Evolutionary conservation across 495 filamentous ascomycete genomes (phyloP), one percentile per base, ranked within the genome.

Genomic region (Penicillium mononematosum): DNA sequence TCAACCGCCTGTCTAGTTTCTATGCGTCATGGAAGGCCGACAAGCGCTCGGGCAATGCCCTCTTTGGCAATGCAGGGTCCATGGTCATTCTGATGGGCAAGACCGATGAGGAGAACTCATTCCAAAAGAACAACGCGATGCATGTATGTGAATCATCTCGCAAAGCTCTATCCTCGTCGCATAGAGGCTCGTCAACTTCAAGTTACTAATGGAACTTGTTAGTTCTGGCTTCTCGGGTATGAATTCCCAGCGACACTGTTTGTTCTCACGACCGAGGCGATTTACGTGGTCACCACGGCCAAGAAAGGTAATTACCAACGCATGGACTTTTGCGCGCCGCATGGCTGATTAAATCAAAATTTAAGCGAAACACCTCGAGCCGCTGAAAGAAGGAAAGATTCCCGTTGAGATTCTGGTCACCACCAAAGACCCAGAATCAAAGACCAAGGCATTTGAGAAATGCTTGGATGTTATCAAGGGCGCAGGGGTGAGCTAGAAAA

Each of bases 141-240:
- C 92, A 97, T 75, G 92, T 96, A 85, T 50, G 87, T 82, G 10
- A 16, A 51, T 56, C 44, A 52, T 48, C 50, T 46, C 44, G 11
- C 25, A 24, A 44, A 24, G 25, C 54, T 39, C 10, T 32, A n/a
- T 38, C 14, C 16, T 11, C 29, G 14, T 43, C 29, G 14, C 2
- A 19, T 17, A 24, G n/a, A n/a, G 16, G 39, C 17, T 1, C 16
- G 7, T 5, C 9, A 4, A 16, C 17, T 29, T 43, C 34, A 24
- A 34, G 43, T 58, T 61, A 52, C 64, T 60, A 55, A 66, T 29
- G 1, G 19, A 44, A 14, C 25, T 34, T n/a, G 10, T 41, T 75
- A 98, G 91, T 96, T 97, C 76, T 99, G 94, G 94, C 81, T 99
- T 47, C 83, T 99, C 56, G 94, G 94, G 60, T 99, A 98, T 79